These are phyloP conservation scores for Manihot esculenta DNA, from an alignment of 441 rosid species.

Conservation along the genomic window DNA sequence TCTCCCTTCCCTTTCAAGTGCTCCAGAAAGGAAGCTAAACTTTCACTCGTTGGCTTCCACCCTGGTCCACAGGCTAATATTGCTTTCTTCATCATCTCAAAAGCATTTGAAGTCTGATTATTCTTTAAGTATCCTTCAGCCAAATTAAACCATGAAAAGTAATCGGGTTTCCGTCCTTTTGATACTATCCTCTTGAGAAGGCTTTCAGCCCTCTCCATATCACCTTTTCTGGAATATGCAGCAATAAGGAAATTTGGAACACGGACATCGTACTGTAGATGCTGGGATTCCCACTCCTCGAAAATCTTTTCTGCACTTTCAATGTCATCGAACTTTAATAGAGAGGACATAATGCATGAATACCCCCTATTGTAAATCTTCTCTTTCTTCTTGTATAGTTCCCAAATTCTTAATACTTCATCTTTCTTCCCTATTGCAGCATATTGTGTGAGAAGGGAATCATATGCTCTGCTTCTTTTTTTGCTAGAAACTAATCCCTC, in stretches of 20 bases:
- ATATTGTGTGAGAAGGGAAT: slow-evolving; percentile 39
- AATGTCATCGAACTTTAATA: slow-evolving; percentile 44
- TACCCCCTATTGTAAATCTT: slow-evolving; percentile 42
- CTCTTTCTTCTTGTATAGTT: slow-evolving; percentile 30
- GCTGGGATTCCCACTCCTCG: slow-evolving; percentile 46
- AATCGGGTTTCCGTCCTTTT: slow-evolving; percentile 29
- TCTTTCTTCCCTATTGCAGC: slow-evolving; percentile 46
- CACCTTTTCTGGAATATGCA: slow-evolving; percentile 41
- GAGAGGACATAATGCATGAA: slow-evolving; percentile 29
- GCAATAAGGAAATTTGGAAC: slow-evolving; percentile 37
- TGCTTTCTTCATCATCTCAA: slow-evolving; percentile 47
- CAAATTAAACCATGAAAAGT: slow-evolving; percentile 37
- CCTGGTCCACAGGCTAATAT: slow-evolving; percentile 21
- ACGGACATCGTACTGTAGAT: slow-evolving; percentile 25
- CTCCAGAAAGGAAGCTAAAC: slow-evolving; percentile 36
- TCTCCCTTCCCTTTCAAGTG: slow-evolving; percentile 37
- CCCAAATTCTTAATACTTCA: slow-evolving; percentile 56
- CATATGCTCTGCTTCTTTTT: slow-evolving; percentile 27
- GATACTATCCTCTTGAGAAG: slow-evolving; percentile 19
- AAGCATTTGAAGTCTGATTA: slow-evolving; percentile 35
- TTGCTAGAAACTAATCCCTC: slow-evolving; percentile 31
- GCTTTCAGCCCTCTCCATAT: slow-evolving; percentile 41
- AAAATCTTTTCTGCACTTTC: slow-evolving; percentile 44
- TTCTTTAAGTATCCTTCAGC: slow-evolving; percentile 33
- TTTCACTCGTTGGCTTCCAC: slow-evolving; percentile 34